Evolutionary conservation across 2,329 filamentous ascomycete species (phyloP), one percentile per base, ranked within the genome.

Genomic region (Stemphylium lycopersici): DNA sequence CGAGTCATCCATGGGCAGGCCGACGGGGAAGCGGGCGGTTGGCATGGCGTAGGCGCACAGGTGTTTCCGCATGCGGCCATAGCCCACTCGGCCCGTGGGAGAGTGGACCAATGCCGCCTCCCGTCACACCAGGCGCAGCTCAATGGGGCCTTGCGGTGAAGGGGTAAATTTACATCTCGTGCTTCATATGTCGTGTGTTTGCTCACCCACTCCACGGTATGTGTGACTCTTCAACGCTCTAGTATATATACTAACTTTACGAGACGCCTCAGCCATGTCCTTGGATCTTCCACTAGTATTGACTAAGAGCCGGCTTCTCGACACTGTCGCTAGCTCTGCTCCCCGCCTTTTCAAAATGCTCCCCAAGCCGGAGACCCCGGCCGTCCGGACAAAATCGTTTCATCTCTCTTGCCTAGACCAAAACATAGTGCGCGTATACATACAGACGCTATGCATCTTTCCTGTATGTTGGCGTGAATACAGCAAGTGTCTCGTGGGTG

Each of bases 381-480:
- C 52, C 22, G 57, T 56, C 50, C 59, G 58, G n/a, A 56, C 57
- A 39, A 61, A 62, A 33, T 58, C 55, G 6, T 65, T 74, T 48
- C 62, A 72, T 46, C 62, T 74, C 7, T 69, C 69, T 13, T 59
- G 63, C 39, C 29, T 69, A 16, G 71, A 74, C 42, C 70, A 74
- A 36, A 70, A 69, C 43, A 63, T 64, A 10, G 69, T 70, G 48
- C 67, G 71, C 34, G 68, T 68, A 6, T 72, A 73, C 53, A 71
- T 65, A 11, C 70, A 68, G 38, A 67, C 65, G 8, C 58, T 74
- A 15, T 60, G 62, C 36, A 63, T 72, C 0, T 74, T 74, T 34
- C 69, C 70, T 4, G 65, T 67, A 47, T 42, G 63, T 32, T 39
- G 15, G 16, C 31, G n/a, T 16, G 5, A 15, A 15, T 11, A 24